These are phyloP conservation scores for Alternaria hordeiaustralica DNA, from an alignment of 2,329 filamentous ascomycete genomes.

Conservation along the genomic window DNA sequence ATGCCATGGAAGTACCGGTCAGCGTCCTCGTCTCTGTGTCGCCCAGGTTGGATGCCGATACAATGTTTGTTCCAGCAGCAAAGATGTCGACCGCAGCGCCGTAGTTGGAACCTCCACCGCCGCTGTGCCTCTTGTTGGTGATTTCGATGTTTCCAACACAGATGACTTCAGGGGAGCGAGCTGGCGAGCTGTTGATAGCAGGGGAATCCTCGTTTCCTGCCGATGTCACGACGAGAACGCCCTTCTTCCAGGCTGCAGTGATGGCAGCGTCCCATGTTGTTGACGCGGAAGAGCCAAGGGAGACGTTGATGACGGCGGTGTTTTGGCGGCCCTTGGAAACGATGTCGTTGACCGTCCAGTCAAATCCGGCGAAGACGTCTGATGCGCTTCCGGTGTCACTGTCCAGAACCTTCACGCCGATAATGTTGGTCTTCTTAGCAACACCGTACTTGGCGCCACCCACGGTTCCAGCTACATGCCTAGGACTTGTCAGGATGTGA, in stretches of 20 bases:
- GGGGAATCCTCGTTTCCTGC: constrained; percentile 44
- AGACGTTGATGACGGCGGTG: constrained; percentile 48
- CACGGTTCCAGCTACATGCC: constrained; percentile 42
- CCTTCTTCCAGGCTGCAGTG: constrained; percentile 36
- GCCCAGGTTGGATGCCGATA: constrained; percentile 55
- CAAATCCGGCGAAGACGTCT: constrained; percentile 37
- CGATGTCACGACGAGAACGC: constrained; percentile 45
- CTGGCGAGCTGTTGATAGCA: constrained; percentile 38
- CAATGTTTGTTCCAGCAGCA: constrained; percentile 47
- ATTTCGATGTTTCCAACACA: constrained; percentile 45
- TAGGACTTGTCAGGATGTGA: neutral
- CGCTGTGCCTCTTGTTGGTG: constrained; percentile 25
- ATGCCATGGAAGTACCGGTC: constrained; percentile 70
- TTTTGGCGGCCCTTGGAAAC: constrained; percentile 33
- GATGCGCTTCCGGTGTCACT: constrained; percentile 27
- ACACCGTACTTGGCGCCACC: constrained; percentile 41
- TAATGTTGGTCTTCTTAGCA: constrained; percentile 42
- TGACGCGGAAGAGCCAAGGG: constrained; percentile 41
- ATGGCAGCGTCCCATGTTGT: constrained; percentile 44
- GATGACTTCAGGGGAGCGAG: constrained; percentile 43
- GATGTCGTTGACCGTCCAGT: constrained; percentile 47
- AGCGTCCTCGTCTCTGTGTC: constrained; percentile 53
- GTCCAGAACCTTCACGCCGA: constrained; percentile 46
- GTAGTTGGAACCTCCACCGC: constrained; percentile 41
- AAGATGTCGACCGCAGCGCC: constrained; percentile 49